Evolutionary conservation across 2,329 filamentous ascomycete genomes (phyloP).

Genomic region (Cercospora sp.): DNA sequence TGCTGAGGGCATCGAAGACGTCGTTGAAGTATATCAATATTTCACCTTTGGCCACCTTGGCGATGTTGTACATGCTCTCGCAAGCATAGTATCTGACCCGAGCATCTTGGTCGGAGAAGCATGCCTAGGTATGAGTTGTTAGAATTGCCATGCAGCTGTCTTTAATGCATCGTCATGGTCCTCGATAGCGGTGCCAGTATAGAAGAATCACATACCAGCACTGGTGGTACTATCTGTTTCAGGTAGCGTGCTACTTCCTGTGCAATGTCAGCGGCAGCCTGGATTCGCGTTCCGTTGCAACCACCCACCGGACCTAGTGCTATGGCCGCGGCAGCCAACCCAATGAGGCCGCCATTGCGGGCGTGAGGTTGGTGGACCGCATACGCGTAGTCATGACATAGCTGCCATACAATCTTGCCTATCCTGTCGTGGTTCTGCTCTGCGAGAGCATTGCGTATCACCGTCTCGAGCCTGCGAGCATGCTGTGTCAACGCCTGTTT

Average conservation of each 20-base stretch:
- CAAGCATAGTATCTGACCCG: conserved; percentile 97
- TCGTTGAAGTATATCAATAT: conserved; percentile 97
- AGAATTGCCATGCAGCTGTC: not conserved
- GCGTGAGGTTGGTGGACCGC: conserved; percentile 96
- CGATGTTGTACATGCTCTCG: conserved; percentile 99
- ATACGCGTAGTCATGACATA: conserved; percentile 97
- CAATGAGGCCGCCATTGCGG: conserved; percentile 92
- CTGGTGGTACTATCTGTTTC: conserved; percentile 90
- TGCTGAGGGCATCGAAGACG: conserved; percentile 95
- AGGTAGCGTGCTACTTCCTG: conserved; percentile 91
- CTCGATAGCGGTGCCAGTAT: not conserved
- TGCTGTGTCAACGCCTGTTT: conserved; percentile 24
- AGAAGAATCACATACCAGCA: conserved; percentile 53
- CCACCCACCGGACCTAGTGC: conserved; percentile 80
- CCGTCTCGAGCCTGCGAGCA: conserved; percentile 72
- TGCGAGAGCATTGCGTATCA: conserved; percentile 80
- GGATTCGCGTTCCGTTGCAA: not conserved
- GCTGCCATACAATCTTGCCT: conserved; percentile 85
- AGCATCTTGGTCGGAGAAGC: conserved; percentile 97
- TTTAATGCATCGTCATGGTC: not conserved
- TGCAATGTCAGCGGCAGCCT: not conserved
- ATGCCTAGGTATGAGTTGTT: conserved; percentile 55
- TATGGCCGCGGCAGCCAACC: conserved; percentile 91
- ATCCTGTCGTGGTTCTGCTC: conserved; percentile 78
- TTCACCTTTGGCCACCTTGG: conserved; percentile 97